A percentile compares a stretch with the other conserved stretches of the same genome.
phyloP scores from a whole-genome alignment of 768 basidiomycete genomes.

The Kwoniella mangroviensis region DNA sequence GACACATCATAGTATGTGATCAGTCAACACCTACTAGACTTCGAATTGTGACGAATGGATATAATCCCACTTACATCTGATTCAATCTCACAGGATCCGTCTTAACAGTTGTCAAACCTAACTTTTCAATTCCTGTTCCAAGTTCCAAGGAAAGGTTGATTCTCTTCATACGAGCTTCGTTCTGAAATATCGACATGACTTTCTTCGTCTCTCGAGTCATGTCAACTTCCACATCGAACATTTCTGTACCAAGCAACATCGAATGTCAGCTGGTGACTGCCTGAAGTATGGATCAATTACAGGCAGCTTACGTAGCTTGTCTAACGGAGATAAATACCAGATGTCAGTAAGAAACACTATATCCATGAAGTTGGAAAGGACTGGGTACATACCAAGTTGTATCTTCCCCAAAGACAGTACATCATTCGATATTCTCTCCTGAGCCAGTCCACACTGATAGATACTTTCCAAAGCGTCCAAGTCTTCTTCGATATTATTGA shows the following conservation, averaged over 20 bases:
- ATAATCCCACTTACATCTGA: slow-evolving; percentile 51
- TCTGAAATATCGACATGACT: slow-evolving; percentile 58
- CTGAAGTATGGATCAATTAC: too few species aligned
- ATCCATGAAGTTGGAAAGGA: neutral
- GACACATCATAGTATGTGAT: slow-evolving; percentile 7
- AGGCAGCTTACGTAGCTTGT: slow-evolving; percentile 44
- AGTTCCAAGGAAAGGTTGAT: slow-evolving; percentile 56
- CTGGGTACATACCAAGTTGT: slow-evolving; percentile 53
- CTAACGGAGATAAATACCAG: slow-evolving; percentile 18
- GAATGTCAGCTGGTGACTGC: too few species aligned
- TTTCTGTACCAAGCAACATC: slow-evolving; percentile 38
- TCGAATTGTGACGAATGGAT: too few species aligned
- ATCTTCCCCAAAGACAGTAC: slow-evolving; percentile 59
- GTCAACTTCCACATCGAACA: slow-evolving; percentile 54
- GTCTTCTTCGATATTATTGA: slow-evolving; percentile 53
- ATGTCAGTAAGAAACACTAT: slow-evolving; percentile 29
- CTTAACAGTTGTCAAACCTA: slow-evolving; percentile 53
- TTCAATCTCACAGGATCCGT: slow-evolving; percentile 59
- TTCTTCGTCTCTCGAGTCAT: slow-evolving; percentile 52
- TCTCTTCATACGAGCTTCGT: slow-evolving; percentile 59
- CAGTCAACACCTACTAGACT: too few species aligned
- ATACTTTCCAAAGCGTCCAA: slow-evolving; percentile 59
- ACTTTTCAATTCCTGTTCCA: slow-evolving; percentile 50
- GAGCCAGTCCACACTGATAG: slow-evolving; percentile 58
- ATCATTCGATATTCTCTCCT: slow-evolving; percentile 60